Base-by-base conservation (phyloP, 345 rosid genomes). In the Ceriops zippeliana region DNA sequence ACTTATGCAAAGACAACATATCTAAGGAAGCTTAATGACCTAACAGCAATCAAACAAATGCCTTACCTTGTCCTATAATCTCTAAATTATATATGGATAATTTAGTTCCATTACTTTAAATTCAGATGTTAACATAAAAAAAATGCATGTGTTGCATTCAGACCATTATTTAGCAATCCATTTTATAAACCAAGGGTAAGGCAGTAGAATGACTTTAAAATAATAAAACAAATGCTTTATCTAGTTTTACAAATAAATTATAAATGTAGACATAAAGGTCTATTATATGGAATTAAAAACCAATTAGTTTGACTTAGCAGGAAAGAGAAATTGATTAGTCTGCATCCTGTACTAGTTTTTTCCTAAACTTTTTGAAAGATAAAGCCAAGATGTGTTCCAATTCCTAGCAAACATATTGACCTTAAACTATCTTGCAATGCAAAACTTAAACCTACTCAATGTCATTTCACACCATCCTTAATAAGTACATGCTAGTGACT, bases 381-480 rank as follows among this genome's bases (percentile, higher is more conserved):
- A 61, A 61, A 20, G 34, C 69, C 69, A 38, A 57, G 27, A 64
- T 24, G 28, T 6, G 1, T 49, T n/a, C 42, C 24, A 11, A 24
- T 28, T 7, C 24, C 6, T 9, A 10, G 47, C 19, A 60, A 52
- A 27, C 24, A 47, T 21, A 57, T 19, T 20, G 1, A 30, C 65
- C 68, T 59, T 63, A 70, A 65, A 32, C 7, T 59, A n/a, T 63
- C 26, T 30, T 53, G 26, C 28, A 32, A 57, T 58, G 47, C 21
- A 56, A 53, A 7, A 31, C 31, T 27, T 65, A 22, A 21, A 7
- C 46, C n/a, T 21, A 34, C 62, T 26, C 19, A 62, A 9, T 51
- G 58, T 62, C 66, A 76, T 52, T 61, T 32, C 58, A 53, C 28
- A 20, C 46, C 46, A 47, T 75, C 68, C 54, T 64, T 54, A 52